Conservation (phyloP, 257 asterid species). For the Fraxinus cuspidata region DNA sequence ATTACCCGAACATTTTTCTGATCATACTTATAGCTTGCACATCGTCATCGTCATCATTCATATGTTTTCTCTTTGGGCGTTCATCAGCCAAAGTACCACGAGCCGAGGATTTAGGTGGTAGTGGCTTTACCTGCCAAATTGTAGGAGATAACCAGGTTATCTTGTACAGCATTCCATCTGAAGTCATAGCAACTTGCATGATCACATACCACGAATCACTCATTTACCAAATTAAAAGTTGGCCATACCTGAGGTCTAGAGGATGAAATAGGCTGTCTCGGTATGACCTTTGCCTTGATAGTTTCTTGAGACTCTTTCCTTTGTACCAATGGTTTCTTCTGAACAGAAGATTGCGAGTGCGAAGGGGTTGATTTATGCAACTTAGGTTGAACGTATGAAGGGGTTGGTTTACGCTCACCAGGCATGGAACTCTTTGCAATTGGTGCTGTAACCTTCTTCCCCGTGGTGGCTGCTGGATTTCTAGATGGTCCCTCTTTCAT, state of each 20-base stretch:
- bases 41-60: slow-evolving; percentile 51
- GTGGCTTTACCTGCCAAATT: slow-evolving; percentile 44
- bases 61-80: slow-evolving; percentile 52
- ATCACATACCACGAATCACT: not conserved
- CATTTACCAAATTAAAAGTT: not conserved
- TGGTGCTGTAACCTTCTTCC: slow-evolving; percentile 42
- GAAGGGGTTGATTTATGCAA: slow-evolving; percentile 41
- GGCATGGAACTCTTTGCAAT: slow-evolving; percentile 36
- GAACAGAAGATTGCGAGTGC: slow-evolving; percentile 37
- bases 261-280: slow-evolving; percentile 43
- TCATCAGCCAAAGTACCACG: slow-evolving; percentile 40
- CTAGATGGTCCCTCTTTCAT: slow-evolving; percentile 49
- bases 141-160: not conserved
- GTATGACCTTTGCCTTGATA: slow-evolving; percentile 45
- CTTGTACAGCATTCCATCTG: not conserved
- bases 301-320: slow-evolving; percentile 42
- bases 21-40: slow-evolving; percentile 33
- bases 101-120: slow-evolving; percentile 39
- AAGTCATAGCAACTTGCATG: not conserved
- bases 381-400: slow-evolving; percentile 35
- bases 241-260: slow-evolving; percentile 48
- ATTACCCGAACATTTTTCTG: slow-evolving; percentile 72
- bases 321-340: slow-evolving; percentile 45
- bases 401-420: slow-evolving; percentile 35
- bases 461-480: slow-evolving; percentile 38